Conservation (phyloP, 1,284 basidiomycete species). For the Ustilago nuda region DNA sequence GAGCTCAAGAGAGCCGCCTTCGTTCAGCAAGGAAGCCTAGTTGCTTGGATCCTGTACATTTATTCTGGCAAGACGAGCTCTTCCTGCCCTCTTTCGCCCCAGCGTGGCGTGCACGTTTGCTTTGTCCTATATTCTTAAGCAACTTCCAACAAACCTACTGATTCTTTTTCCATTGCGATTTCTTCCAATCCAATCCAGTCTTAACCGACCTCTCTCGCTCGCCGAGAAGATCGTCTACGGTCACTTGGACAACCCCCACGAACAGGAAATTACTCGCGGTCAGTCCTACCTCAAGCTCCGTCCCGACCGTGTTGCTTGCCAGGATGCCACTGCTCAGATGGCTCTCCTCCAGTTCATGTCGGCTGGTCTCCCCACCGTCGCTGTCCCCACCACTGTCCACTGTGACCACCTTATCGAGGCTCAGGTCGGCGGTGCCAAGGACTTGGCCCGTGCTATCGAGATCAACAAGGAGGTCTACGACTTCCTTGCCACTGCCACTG, state of each 20-base stretch:
- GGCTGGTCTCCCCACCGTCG: slow-evolving; percentile 84
- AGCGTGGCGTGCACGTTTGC: neutral
- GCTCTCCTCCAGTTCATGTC: slow-evolving; percentile 99
- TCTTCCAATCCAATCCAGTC: slow-evolving; percentile 35
- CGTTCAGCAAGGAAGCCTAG: too few relatives aligned
- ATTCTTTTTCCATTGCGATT: slow-evolving; percentile 5
- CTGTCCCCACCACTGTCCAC: slow-evolving; percentile 91
- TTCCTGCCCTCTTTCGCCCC: neutral
- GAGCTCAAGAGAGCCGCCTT: too few relatives aligned
- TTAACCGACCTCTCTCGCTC: slow-evolving; percentile 68
- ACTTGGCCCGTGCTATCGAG: slow-evolving; percentile 89
- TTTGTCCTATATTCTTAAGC: neutral
- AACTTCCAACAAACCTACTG: slow-evolving; percentile 10
- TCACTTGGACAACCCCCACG: slow-evolving; percentile 68
- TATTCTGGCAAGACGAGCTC: too few relatives aligned
- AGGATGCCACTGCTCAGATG: slow-evolving; percentile 99
- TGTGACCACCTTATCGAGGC: slow-evolving; percentile 99
- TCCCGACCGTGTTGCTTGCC: slow-evolving; percentile 88
- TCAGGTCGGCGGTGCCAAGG: slow-evolving; percentile 90
- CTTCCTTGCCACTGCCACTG: slow-evolving; percentile 96
- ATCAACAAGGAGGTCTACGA: slow-evolving; percentile 99
- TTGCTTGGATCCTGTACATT: too few relatives aligned
- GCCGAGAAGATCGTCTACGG: slow-evolving; percentile 70
- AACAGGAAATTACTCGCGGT: slow-evolving; percentile 68
- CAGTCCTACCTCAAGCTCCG: slow-evolving; percentile 69